A percentile compares a stretch with the other conserved stretches of the same genome.
Evolutionary conservation across 805 yeast genomes (phyloP).

Genomic region (Metschnikowia shivogae): DNA sequence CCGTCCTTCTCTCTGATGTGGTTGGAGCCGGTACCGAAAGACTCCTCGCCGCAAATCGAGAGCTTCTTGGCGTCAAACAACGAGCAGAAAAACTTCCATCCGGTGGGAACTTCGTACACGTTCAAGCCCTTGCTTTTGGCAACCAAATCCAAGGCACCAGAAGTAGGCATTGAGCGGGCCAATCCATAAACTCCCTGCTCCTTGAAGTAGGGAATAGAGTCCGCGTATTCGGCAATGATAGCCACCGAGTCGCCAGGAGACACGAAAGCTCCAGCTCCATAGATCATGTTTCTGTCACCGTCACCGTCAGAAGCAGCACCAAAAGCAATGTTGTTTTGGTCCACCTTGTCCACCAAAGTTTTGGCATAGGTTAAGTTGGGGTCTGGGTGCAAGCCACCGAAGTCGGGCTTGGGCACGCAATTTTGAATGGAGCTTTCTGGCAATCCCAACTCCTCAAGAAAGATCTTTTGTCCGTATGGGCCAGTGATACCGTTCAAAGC

Average conservation of each 20-base stretch:
- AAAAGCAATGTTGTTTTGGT: conserved; percentile 72
- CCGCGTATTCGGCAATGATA: conserved; percentile 90
- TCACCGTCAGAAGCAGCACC: conserved; percentile 99
- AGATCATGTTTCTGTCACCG: conserved; percentile 98
- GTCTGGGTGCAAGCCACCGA: conserved; percentile 97
- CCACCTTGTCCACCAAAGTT: conserved; percentile 84
- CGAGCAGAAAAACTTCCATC: conserved; percentile 98
- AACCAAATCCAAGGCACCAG: conserved; percentile 89
- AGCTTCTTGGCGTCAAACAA: conserved; percentile 88
- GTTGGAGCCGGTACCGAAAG: conserved; percentile 96
- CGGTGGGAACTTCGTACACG: conserved; percentile 95
- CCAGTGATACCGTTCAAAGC: conserved; percentile 96
- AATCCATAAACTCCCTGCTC: conserved; percentile 84
- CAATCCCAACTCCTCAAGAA: conserved; percentile 79
- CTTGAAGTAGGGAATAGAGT: conserved; percentile 83
- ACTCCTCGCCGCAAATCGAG: conserved; percentile 97
- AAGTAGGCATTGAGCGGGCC: conserved; percentile 97
- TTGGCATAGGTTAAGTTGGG: conserved; percentile 94
- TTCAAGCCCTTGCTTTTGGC: conserved; percentile 72
- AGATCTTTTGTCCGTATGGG: conserved; percentile 85
- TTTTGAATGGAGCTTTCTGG: conserved; percentile 72
- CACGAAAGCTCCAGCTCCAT: conserved; percentile 90
- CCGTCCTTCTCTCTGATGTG: conserved; percentile 98
- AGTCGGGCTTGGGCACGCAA: conserved; percentile 75
- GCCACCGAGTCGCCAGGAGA: conserved; percentile 99